These are phyloP conservation scores for Limnanthes douglasii DNA, from an alignment of 345 rosid genomes.

Conservation along the genomic window DNA sequence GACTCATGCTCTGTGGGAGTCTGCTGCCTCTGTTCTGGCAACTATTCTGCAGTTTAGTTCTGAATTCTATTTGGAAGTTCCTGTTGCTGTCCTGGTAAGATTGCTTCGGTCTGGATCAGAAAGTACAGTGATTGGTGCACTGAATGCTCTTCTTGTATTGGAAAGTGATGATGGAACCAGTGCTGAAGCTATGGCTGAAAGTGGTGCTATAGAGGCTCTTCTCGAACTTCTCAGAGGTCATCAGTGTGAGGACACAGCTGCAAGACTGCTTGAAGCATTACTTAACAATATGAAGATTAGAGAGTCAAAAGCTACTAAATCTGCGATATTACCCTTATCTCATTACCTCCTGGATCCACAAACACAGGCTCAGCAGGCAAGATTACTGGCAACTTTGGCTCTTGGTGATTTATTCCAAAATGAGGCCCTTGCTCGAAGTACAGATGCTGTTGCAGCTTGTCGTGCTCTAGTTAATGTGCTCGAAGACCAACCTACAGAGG, in stretches of 20 bases:
- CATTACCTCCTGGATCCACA: slow-evolving; percentile 98
- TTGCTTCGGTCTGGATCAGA: slow-evolving; percentile 81
- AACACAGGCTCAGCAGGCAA: slow-evolving; percentile 94
- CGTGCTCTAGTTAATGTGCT: slow-evolving; percentile 96
- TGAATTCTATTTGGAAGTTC: slow-evolving; percentile 90
- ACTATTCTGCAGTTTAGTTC: slow-evolving; percentile 91
- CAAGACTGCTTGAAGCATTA: slow-evolving; percentile 82
- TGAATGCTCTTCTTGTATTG: slow-evolving; percentile 90
- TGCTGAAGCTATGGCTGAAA: slow-evolving; percentile 98
- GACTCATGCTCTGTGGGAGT: slow-evolving; percentile 90
- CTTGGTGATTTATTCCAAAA: slow-evolving; percentile 97
- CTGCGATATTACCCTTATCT: slow-evolving; percentile 81
- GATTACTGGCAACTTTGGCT: slow-evolving; percentile 83
- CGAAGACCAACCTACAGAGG: slow-evolving; percentile 99
- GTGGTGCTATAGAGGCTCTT: slow-evolving; percentile 96
- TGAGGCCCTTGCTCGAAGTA: slow-evolving; percentile 87
- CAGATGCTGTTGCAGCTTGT: slow-evolving; percentile 93
- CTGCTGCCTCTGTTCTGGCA: slow-evolving; percentile 77
- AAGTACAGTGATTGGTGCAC: slow-evolving; percentile 66
- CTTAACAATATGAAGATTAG: slow-evolving; percentile 95
- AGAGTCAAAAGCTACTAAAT: slow-evolving; percentile 82
- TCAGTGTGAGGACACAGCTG: slow-evolving; percentile 95
- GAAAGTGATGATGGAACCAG: slow-evolving; percentile 95
- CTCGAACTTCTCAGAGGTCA: slow-evolving; percentile 91
- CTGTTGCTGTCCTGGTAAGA: slow-evolving; percentile 87